Percentiles rank a stretch among this genome's conserved stretches.
phyloP scores from a whole-genome alignment of 352 stramenopile genomes.

The Globisporangium yorkense region DNA sequence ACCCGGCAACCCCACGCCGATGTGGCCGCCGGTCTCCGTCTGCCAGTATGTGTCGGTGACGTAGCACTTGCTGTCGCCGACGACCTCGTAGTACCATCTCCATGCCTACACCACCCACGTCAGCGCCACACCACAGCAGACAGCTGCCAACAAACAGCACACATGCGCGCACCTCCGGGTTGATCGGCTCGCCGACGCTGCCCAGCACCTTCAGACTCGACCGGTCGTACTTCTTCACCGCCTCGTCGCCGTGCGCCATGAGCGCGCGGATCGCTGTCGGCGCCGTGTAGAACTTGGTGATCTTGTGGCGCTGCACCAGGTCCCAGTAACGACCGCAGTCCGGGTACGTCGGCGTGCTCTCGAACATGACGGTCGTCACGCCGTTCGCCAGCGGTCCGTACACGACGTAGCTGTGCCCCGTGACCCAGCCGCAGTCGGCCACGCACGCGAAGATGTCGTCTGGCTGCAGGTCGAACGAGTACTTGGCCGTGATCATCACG shows the following conservation, averaged over 20 bases:
- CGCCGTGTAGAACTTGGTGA: slow-evolving; percentile 94
- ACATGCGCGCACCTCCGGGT: slow-evolving; percentile 76
- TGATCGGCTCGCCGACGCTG: slow-evolving; percentile 98
- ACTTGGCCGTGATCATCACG: slow-evolving; percentile 90
- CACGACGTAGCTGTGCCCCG: slow-evolving; percentile 95
- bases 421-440: slow-evolving; percentile 97
- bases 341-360: slow-evolving; percentile 97
- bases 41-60: slow-evolving; percentile 98
- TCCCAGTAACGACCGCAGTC: slow-evolving; percentile 96
- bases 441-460: slow-evolving; percentile 94
- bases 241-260: slow-evolving; percentile 93
- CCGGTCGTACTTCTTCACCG: slow-evolving; percentile 93
- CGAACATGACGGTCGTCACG: slow-evolving; percentile 98
- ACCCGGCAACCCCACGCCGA: slow-evolving; percentile 92
- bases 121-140: background rate
- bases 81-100: slow-evolving; percentile 96
- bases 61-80: slow-evolving; percentile 85
- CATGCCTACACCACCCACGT: slow-evolving; percentile 42
- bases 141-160: background rate
- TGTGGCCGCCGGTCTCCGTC: slow-evolving; percentile 96
- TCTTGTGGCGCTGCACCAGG: slow-evolving; percentile 94
- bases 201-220: slow-evolving; percentile 93
- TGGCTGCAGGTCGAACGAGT: slow-evolving; percentile 91
- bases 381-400: slow-evolving; percentile 97
- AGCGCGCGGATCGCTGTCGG: slow-evolving; percentile 96